A percentile compares a stretch with the other conserved stretches of the same genome.
Evolutionary conservation across 2,329 filamentous ascomycete species (phyloP).

Genomic region (Pseudogymnoascus sp.): DNA sequence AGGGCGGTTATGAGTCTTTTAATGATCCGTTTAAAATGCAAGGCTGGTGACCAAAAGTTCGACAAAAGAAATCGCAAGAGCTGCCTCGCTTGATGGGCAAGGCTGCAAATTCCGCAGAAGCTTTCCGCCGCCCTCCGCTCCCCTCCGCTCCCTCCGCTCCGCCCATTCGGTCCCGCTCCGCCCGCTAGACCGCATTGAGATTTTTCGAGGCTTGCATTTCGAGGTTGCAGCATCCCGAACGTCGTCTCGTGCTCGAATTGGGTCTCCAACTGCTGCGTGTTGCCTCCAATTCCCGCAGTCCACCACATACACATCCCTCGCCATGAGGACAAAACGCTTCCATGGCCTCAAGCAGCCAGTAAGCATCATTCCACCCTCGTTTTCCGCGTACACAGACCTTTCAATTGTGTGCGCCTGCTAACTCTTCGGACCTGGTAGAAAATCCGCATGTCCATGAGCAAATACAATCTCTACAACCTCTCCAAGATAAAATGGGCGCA

Average conservation of each 20-base stretch:
- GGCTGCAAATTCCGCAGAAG: constrained; percentile 6
- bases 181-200: constrained; percentile 9
- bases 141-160: neutral
- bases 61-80: constrained; percentile 5
- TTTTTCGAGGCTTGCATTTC: constrained; percentile 11
- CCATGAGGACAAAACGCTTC: constrained; percentile 49
- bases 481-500: neutral
- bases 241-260: constrained; percentile 8
- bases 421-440: constrained; percentile 49
- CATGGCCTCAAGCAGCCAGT: constrained; percentile 61
- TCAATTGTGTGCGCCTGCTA: constrained; percentile 9
- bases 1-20: constrained; percentile 3
- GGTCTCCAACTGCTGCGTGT: neutral
- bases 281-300: constrained; percentile 8
- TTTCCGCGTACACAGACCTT: neutral
- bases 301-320: constrained; percentile 12
- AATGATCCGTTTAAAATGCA: constrained; percentile 8
- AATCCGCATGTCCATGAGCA: constrained; percentile 94
- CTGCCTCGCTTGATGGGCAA: constrained; percentile 7
- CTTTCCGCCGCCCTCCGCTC: neutral
- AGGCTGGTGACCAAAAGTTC: constrained; percentile 9
- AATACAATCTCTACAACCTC: constrained; percentile 93
- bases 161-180: neutral
- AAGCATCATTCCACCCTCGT: constrained; percentile 29
- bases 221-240: constrained; percentile 8